A percentile compares a stretch with the other conserved stretches of the same genome.
phyloP scores from a whole-genome alignment of 2,329 filamentous ascomycete genomes.

The Sclerotinia sclerotiorum region DNA sequence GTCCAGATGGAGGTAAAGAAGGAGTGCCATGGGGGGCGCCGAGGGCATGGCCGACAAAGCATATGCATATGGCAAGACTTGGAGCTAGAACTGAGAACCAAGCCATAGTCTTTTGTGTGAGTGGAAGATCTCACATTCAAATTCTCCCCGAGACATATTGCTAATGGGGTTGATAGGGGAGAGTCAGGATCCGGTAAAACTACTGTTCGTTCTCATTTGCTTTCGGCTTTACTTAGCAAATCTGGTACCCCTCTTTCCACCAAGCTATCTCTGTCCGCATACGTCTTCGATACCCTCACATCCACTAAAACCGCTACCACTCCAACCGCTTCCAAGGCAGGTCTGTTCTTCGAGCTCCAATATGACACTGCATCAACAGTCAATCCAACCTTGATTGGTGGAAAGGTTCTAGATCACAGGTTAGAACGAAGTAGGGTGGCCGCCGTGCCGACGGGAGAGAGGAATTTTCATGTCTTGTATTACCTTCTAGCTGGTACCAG shows the following conservation, averaged over 20 bases:
- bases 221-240: constrained; percentile 82
- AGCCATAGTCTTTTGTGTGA: constrained; percentile 87
- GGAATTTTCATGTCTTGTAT: constrained; percentile 94
- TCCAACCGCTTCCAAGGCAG: constrained; percentile 91
- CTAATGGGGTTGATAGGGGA: constrained; percentile 57
- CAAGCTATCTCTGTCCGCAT: constrained; percentile 89
- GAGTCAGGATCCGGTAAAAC: constrained; percentile 97
- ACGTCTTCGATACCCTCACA: constrained; percentile 93
- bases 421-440: constrained; percentile 89
- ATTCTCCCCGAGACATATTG: neutral
- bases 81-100: constrained; percentile 92
- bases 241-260: constrained; percentile 90
- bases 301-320: constrained; percentile 97
- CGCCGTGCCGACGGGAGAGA: constrained; percentile 89
- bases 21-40: constrained; percentile 87
- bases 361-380: constrained; percentile 87
- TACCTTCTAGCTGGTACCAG: constrained; percentile 93
- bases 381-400: constrained; percentile 85
- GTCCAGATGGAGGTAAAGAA: constrained; percentile 85
- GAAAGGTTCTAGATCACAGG: constrained; percentile 90
- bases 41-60: constrained; percentile 89
- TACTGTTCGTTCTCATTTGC: constrained; percentile 83
- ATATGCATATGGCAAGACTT: constrained; percentile 77
- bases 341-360: constrained; percentile 92
- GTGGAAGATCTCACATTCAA: constrained; percentile 42